Evolutionary conservation across 768 basidiomycete species (phyloP), one percentile per base, ranked within the genome.

Genomic region (Suillus alpinus): DNA sequence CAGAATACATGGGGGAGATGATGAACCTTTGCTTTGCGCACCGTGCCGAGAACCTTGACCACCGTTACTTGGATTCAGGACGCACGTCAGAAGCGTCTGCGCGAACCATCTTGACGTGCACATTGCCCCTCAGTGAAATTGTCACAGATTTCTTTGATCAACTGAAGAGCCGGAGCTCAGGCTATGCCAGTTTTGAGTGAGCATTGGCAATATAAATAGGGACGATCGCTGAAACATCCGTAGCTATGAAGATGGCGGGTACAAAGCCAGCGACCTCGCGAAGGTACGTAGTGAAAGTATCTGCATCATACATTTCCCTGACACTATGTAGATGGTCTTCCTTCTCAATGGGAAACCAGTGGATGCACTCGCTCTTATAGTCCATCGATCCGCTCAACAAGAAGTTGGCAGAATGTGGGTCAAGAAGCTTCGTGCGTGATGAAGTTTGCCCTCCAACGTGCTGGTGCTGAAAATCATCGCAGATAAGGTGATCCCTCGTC

Each of bases 71-170:
- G 20, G 94, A 96, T 57, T 72, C 76, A n/a, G 73, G 76, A 23
- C 57, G 43, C n/a, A 61, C 68, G 2, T 55, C 60, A 26, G 43
- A 49, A 67, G 61, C 60, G 10, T 73, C 73, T 6, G 77, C 88
- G 8, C 86, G 94, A 29, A 83, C 91, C 41, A 90, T 96, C 57
- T 75, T 98, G 64, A 89, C 85, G 13, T 95, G 92, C 68, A 82
- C 79, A 2, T 70, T 98, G n/a, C 96, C 96, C 23, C 76, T 98
- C 64, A 89, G 88, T 68, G 94, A 96, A 74, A 92, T 98, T 59
- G 94, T 98, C 3, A 93, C 92, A 2, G 87, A 94, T 74, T 98
- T 99, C 73, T 98, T 97, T 71, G 92, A 95, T 71, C 86, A 91
- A 69, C 82, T 99, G 58, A 99, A 99, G 76, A 89, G 93, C 68